phyloP scores from a whole-genome alignment of 257 asterid genomes.

The Handroanthus guayacan region DNA sequence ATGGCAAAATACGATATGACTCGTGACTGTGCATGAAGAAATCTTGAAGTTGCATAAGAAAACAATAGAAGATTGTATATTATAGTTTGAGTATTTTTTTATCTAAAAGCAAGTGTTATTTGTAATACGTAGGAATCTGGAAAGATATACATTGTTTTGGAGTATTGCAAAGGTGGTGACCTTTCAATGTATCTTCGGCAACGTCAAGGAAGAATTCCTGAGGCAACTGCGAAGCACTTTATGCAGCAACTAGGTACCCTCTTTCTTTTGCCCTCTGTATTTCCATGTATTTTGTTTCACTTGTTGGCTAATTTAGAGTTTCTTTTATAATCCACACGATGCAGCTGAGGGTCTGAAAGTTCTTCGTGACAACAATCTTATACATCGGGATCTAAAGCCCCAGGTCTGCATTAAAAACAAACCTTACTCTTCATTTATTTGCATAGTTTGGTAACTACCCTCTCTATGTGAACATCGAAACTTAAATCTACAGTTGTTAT shows the following conservation, averaged over 20 bases:
- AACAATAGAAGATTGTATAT: background rate
- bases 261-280: background rate
- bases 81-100: conserved; percentile 7
- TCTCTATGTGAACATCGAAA: conserved; percentile 11
- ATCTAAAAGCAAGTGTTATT: conserved; percentile 31
- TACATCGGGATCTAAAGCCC: conserved; percentile 94
- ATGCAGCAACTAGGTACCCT: conserved; percentile 90
- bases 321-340: conserved; percentile 25
- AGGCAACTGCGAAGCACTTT: conserved; percentile 86
- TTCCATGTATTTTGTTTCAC: conserved; percentile 20
- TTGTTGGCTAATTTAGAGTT: conserved; percentile 4
- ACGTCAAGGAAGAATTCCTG: conserved; percentile 77
- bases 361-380: conserved; percentile 85
- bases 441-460: conserved; percentile 16
- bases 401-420: conserved; percentile 64
- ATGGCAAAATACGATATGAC: background rate
- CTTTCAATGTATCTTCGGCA: conserved; percentile 78
- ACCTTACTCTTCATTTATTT: conserved; percentile 20
- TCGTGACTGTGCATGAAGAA: conserved; percentile 11
- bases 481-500: conserved; percentile 14
- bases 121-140: conserved; percentile 75
- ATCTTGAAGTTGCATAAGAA: background rate
- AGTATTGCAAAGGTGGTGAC: conserved; percentile 97
- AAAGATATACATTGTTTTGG: conserved; percentile 86
- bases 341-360: conserved; percentile 94